These are phyloP conservation scores for Sporormia fimetaria DNA, from an alignment of 495 filamentous ascomycete species.

Conservation along the genomic window DNA sequence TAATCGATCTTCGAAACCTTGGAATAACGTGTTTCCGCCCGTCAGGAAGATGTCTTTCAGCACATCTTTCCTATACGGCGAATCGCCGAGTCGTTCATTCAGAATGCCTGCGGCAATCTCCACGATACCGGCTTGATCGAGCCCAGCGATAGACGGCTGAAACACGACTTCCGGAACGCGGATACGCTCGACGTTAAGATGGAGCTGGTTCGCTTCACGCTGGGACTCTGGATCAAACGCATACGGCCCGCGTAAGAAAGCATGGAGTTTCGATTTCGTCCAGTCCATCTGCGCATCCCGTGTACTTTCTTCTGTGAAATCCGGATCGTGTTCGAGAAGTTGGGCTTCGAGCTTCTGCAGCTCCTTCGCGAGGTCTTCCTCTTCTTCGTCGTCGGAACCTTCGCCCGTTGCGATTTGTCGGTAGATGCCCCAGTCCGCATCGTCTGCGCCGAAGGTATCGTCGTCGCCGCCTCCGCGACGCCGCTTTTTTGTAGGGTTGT, in stretches of 20 bases:
- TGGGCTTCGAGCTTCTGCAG: slow-evolving; percentile 70
- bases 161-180: slow-evolving; percentile 93
- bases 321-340: slow-evolving; percentile 71
- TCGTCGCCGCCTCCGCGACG: slow-evolving; percentile 58
- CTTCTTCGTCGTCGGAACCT: slow-evolving; percentile 64
- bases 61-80: slow-evolving; percentile 48
- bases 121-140: slow-evolving; percentile 87
- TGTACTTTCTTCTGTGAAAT: slow-evolving; percentile 82
- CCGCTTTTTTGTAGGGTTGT: slow-evolving; percentile 66
- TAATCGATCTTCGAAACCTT: slow-evolving; percentile 76
- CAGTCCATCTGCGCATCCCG: slow-evolving; percentile 87
- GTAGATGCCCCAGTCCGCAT: slow-evolving; percentile 96
- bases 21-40: slow-evolving; percentile 81
- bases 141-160: slow-evolving; percentile 85
- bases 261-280: slow-evolving; percentile 80
- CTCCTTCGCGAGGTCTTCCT: slow-evolving; percentile 66
- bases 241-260: slow-evolving; percentile 76
- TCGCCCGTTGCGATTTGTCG: slow-evolving; percentile 75
- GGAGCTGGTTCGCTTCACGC: slow-evolving; percentile 73
- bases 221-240: slow-evolving; percentile 73
- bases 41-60: slow-evolving; percentile 85
- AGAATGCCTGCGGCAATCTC: slow-evolving; percentile 83
- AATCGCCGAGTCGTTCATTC: slow-evolving; percentile 56
- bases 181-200: slow-evolving; percentile 94
- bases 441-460: slow-evolving; percentile 92